phyloP scores from a whole-genome alignment of 805 yeast species.

The Candida mattraensis region DNA sequence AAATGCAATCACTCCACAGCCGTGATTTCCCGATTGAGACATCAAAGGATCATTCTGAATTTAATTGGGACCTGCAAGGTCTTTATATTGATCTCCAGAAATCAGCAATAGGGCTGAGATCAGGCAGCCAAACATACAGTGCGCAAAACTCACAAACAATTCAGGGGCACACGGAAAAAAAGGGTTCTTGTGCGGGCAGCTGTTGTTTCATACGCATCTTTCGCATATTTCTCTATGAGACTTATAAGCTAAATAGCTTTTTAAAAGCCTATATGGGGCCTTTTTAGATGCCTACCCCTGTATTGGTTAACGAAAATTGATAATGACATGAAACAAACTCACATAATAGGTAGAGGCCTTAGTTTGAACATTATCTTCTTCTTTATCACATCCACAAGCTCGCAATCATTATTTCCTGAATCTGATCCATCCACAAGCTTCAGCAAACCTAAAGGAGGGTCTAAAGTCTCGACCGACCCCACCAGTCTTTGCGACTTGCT shows the following conservation, averaged over 20 bases:
- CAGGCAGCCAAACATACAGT: too few relatives aligned
- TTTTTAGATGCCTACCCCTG: too few relatives aligned
- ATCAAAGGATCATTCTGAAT: constrained; percentile 13
- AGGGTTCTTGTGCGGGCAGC: too few relatives aligned
- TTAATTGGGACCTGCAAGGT: background rate
- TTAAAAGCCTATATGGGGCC: too few relatives aligned
- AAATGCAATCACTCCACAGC: constrained; percentile 9
- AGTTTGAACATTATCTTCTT: constrained; percentile 61
- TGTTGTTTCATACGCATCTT: too few relatives aligned
- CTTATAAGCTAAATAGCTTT: too few relatives aligned
- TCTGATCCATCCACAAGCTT: constrained; percentile 38
- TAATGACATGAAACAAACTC: constrained; percentile 3
- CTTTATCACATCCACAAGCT: constrained; percentile 58
- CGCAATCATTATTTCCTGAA: constrained; percentile 35
- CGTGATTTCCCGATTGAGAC: constrained; percentile 12
- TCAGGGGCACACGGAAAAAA: constrained; percentile 1
- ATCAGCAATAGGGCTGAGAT: too few relatives aligned
- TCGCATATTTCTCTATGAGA: too few relatives aligned
- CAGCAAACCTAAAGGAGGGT: constrained; percentile 65
- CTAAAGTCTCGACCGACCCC: constrained; percentile 58
- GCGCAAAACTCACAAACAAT: constrained; percentile 1
- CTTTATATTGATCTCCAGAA: too few relatives aligned
- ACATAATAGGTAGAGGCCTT: constrained; percentile 80
- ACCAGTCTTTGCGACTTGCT: constrained; percentile 70
- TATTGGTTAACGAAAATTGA: too few relatives aligned